Conservation (phyloP, 202 grass and related monocot species). For the Digitaria exilis region DNA sequence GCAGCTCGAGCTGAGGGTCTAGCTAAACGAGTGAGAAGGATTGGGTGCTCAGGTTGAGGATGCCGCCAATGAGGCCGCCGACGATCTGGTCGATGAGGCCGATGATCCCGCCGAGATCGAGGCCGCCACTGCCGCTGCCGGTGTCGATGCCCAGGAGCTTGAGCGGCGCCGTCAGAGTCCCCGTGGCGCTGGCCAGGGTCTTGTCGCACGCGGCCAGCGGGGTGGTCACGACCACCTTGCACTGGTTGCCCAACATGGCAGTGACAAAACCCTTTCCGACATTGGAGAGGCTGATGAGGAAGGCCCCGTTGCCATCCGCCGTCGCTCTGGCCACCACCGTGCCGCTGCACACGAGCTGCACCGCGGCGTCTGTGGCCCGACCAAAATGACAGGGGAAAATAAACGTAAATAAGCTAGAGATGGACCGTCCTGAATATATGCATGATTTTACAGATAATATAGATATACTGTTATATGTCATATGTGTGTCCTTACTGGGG, state of each 20-base stretch:
- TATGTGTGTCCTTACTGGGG: constrained; percentile 41
- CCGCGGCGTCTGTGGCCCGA: constrained; percentile 48
- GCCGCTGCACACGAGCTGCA: constrained; percentile 48
- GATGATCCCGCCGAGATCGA: constrained; percentile 13
- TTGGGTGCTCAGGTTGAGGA: constrained; percentile 27
- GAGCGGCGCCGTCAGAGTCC: constrained; percentile 48
- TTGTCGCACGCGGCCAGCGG: constrained; percentile 58
- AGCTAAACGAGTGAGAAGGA: constrained; percentile 39
- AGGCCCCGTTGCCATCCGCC: constrained; percentile 42
- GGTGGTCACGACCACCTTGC: constrained; percentile 54
- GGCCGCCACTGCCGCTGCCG: not conserved
- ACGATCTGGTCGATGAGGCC: not conserved
- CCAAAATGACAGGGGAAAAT: not conserved
- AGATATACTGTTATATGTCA: too few relatives aligned
- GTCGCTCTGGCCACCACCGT: constrained; percentile 32
- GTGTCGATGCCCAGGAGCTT: constrained; percentile 9
- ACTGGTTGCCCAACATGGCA: not conserved
- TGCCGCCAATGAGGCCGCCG: constrained; percentile 2
- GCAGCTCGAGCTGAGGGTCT: not conserved
- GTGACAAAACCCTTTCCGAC: not conserved
- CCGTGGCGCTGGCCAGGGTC: constrained; percentile 29
- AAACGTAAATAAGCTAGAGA: not conserved
- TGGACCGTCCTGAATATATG: too few relatives aligned
- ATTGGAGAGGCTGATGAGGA: not conserved
- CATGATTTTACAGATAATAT: not conserved